Evolutionary conservation across 2,329 filamentous ascomycete genomes (phyloP), one percentile per base, ranked within the genome.

Genomic region (Colletotrichum sp.): DNA sequence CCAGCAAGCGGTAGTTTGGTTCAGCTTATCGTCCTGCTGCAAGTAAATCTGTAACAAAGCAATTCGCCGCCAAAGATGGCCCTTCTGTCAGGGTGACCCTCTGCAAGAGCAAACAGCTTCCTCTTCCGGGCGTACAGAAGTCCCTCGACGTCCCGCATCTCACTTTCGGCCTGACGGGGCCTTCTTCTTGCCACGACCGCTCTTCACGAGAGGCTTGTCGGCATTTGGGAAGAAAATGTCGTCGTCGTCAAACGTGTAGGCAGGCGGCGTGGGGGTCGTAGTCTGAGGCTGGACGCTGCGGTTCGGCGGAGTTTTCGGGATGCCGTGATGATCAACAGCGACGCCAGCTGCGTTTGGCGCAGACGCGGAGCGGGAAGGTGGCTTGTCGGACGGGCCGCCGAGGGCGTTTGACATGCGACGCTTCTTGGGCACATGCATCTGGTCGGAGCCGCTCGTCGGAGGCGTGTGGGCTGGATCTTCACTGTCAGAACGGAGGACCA

Each of bases 211-310:
- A 3, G 32, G 32, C 8, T 57, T 55, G 5, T 72, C 69, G 12
- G 63, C 30, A 12, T 63, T 70, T 3, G 73, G 73, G 21, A 72
- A 75, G 44, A 67, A 75, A 6, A 68, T 55, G 55, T 72, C 73
- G 44, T 75, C 73, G 18, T 75, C 73, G 30, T 60, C 32, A 18
- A 75, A 75, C 1, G 69, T 72, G 44, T 75, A 34, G 3, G 73
- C 62, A 4, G 63, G 36, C n/a, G 69, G 73, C 8, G 73, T 75
- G 28, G 68, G 68, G 68, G 26, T 57, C n/a, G 24, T 34, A 28
- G 7, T 24, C 13, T 44, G 24, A 34, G 15, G 36, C 21, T 59
- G 59, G n/a, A 12, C 15, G 15, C 32, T 30, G n/a, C 34, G 59
- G 26, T 36, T 60, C 34, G 60, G 62, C 30, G 72, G 72, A 12